Base-by-base conservation (phyloP, 2,329 filamentous ascomycete species). In the Penicillium sp. region DNA sequence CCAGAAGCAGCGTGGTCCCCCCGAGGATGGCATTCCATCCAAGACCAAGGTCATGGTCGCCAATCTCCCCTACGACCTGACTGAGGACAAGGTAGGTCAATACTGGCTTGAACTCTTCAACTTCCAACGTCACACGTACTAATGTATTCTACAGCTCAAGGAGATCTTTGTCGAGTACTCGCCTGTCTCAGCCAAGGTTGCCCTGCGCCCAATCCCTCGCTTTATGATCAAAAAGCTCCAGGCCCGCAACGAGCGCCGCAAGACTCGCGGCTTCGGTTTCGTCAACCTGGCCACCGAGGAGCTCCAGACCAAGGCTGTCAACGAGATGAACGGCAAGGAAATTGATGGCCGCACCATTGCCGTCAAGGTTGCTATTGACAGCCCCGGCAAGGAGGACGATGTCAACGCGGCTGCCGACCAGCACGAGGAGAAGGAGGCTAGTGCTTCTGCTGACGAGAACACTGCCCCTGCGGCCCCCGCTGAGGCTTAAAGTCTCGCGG, bases 161-260 rank as follows among this genome's bases (percentile, higher is more conserved):
- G 92, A 98, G 74, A 88, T 98, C 67, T 98, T 98, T 77, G 81
- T 83, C 67, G 88, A 84, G 57, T 98, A 96, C 79, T 81, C 90
- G 70, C 93, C 93, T 55, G 86, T 87, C 63, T 95, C 90, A 59
- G 92, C 93, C 74, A 98, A 97, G 84, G 97, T 98, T 69, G 93
- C 93, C 61, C 89, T 98, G 64, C 92, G 93, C 66, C 93, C 93
- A 45, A 98, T 98, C 63, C 93, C 93, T 63, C 91, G 92, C 67
- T 98, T 97, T 81, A 98, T 98, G 93, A 93, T 98, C 78, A 96
- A 96, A 87, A 98, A 98, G 83, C 89, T 98, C 56, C 91, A 95
- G 78, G 91, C 92, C 67, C 92, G 93, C 71, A 91, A 91, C 70
- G 93, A 98, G 79, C 86, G 92, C 66, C 93, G 93, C 79, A 98